phyloP scores from a whole-genome alignment of 164 flowering plant genomes.

The Kingdonia uniflora region DNA sequence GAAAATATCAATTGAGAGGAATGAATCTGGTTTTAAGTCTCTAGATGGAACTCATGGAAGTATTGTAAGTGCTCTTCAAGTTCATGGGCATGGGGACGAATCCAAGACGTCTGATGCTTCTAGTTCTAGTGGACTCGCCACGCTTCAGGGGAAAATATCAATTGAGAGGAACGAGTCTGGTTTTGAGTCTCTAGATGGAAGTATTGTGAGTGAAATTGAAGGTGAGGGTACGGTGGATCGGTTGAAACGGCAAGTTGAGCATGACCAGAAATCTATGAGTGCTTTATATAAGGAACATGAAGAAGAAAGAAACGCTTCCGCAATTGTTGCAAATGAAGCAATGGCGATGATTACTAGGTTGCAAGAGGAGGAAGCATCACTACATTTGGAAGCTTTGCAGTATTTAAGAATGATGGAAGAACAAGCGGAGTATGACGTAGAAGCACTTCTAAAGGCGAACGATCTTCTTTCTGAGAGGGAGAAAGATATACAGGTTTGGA shows the following conservation, averaged over 20 bases:
- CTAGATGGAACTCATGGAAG: too few species aligned
- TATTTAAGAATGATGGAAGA: slow-evolving; percentile 94
- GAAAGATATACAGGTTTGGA: slow-evolving; percentile 70
- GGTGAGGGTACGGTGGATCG: slow-evolving; percentile 50
- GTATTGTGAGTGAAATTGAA: slow-evolving; percentile 37
- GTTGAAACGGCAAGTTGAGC: slow-evolving; percentile 62
- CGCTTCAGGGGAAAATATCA: slow-evolving; percentile 44
- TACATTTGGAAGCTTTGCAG: slow-evolving; percentile 88
- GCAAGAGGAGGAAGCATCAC: slow-evolving; percentile 90
- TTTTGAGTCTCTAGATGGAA: slow-evolving; percentile 36
- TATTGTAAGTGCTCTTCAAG: too few species aligned
- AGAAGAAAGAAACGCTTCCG: slow-evolving; percentile 92
- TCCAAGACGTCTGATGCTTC: too few species aligned
- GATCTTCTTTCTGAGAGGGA: slow-evolving; percentile 75
- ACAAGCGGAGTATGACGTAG: slow-evolving; percentile 86
- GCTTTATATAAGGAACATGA: slow-evolving; percentile 64
- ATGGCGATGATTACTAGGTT: slow-evolving; percentile 94
- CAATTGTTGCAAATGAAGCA: slow-evolving; percentile 78
- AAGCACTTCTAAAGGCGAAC: slow-evolving; percentile 62
- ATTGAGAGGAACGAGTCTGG: slow-evolving; percentile 83
- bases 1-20: too few species aligned
- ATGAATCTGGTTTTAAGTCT: too few species aligned
- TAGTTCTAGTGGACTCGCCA: slow-evolving; percentile 35
- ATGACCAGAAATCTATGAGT: slow-evolving; percentile 44
- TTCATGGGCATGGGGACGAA: too few species aligned